A percentile compares a stretch with the other conserved stretches of the same genome.
phyloP scores from a whole-genome alignment of 108 stramenopile genomes.

The Discostella stelligeroides region DNA sequence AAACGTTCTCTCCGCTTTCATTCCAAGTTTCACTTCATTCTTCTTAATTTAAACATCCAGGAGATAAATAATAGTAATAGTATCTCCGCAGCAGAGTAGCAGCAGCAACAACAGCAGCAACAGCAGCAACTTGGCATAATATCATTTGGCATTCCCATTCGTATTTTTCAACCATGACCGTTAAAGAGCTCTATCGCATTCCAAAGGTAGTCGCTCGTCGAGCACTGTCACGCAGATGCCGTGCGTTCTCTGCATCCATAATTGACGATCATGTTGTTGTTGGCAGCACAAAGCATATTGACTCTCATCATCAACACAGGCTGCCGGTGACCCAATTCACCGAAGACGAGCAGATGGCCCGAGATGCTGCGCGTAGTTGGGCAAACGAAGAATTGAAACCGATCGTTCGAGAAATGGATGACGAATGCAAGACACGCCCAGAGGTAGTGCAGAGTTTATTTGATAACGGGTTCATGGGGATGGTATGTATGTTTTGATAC shows the following conservation, averaged over 20 bases:
- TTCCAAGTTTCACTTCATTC: no score
- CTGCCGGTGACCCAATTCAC: slow-evolving; percentile 75
- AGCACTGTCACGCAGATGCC: background rate
- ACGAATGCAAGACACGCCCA: slow-evolving; percentile 65
- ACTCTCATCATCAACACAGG: slow-evolving; percentile 4
- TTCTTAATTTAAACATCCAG: no score
- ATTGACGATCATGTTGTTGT: no score
- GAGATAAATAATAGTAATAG: no score
- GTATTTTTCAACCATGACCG: no score
- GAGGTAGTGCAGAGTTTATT: slow-evolving; percentile 76
- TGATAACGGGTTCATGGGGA: slow-evolving; percentile 91
- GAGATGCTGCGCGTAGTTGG: slow-evolving; percentile 69
- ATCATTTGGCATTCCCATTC: no score
- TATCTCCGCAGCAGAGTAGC: no score
- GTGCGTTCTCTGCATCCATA: background rate
- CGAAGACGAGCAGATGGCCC: slow-evolving; percentile 80
- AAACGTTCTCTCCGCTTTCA: no score
- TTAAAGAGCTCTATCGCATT: background rate
- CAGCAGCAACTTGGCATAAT: no score
- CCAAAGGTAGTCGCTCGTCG: background rate
- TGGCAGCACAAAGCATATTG: background rate
- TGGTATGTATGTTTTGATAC: slow-evolving; percentile 57
- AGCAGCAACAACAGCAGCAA: no score
- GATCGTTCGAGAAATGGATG: slow-evolving; percentile 90
- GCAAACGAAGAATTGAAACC: slow-evolving; percentile 74